phyloP scores from a whole-genome alignment of 306 rosid genomes.

The Spatholobus suberectus region DNA sequence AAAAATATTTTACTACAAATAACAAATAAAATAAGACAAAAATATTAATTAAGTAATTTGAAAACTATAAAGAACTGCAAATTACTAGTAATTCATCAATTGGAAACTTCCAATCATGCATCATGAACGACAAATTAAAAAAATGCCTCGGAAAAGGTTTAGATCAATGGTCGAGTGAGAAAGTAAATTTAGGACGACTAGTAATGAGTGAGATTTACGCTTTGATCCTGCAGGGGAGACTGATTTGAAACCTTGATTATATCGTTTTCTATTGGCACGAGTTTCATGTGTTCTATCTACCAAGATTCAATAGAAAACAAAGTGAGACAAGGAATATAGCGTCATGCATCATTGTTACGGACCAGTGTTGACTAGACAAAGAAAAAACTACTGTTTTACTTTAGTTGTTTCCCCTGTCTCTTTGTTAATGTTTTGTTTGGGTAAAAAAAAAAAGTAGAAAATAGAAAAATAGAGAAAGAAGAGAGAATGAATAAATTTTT shows the following conservation, averaged over 20 bases:
- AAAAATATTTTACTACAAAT: too few species aligned
- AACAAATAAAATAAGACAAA: too few species aligned
- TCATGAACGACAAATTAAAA: too few species aligned
- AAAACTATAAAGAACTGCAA: too few species aligned
- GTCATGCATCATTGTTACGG: background rate
- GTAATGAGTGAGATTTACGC: background rate
- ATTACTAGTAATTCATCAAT: too few species aligned
- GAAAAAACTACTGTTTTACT: background rate
- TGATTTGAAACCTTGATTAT: background rate
- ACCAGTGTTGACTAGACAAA: background rate
- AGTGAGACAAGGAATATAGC: background rate
- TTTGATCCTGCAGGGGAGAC: background rate
- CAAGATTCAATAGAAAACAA: background rate
- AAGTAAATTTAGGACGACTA: background rate
- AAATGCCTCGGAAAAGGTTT: too few species aligned
- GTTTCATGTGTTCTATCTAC: background rate
- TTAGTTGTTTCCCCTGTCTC: background rate
- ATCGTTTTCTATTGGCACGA: background rate
- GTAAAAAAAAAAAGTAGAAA: too few species aligned
- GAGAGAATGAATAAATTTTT: too few species aligned
- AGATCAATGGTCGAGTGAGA: background rate
- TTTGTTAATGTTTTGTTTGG: too few species aligned
- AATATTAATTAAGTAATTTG: too few species aligned
- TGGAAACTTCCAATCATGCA: too few species aligned
- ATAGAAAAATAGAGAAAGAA: too few species aligned